Conservation (phyloP, 148 eudicot species). For the Drosera capensis region DNA sequence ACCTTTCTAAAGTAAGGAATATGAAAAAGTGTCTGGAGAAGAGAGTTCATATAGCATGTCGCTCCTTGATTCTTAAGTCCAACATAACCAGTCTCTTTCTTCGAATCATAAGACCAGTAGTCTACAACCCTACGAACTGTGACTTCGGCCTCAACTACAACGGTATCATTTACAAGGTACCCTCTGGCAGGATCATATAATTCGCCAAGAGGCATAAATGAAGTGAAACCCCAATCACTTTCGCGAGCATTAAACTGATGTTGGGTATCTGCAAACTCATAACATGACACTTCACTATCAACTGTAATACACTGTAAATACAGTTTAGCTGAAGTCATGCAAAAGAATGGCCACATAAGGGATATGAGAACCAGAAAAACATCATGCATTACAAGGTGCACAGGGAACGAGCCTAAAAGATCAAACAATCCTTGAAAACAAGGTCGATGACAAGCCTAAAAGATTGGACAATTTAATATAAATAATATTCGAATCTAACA, state of each 20-base stretch:
- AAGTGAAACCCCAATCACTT: constrained; percentile 17
- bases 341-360: too few species aligned
- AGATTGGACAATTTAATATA: too few species aligned
- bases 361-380: too few species aligned
- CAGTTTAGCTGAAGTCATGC: too few species aligned
- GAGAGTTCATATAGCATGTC: constrained; percentile 94
- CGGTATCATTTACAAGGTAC: constrained; percentile 13
- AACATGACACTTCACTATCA: neutral
- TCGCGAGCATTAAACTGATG: constrained; percentile 15
- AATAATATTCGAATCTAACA: too few species aligned
- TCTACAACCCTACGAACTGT: constrained; percentile 74
- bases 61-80: constrained; percentile 98
- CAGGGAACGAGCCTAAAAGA: too few species aligned
- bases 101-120: constrained; percentile 88
- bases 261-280: constrained; percentile 11
- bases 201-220: constrained; percentile 15
- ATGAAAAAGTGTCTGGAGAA: constrained; percentile 83
- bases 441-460: too few species aligned
- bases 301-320: neutral
- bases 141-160: constrained; percentile 62
- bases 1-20: constrained; percentile 96
- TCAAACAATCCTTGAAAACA: too few species aligned
- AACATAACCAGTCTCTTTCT: constrained; percentile 91
- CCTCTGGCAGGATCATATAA: constrained; percentile 15
- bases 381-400: too few species aligned